Evolutionary conservation across 306 rosid species (phyloP).

Genomic region (Cucurbita moschata): DNA sequence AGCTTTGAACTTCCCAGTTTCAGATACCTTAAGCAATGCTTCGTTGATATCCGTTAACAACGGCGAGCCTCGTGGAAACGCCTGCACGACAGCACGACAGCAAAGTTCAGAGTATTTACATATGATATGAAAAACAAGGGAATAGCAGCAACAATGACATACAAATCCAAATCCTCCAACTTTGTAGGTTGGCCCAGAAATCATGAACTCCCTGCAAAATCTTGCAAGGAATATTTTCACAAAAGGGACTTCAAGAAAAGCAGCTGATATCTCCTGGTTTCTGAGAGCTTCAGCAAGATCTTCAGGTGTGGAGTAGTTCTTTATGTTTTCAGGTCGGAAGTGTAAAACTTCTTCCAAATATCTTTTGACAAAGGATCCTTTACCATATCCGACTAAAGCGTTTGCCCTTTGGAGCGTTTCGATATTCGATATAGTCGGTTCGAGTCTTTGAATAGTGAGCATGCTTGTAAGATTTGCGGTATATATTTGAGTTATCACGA

Average conservation of each 20-base stretch:
- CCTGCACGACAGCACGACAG: slow-evolving; percentile 7
- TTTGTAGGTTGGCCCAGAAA: slow-evolving; percentile 22
- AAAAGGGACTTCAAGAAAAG: slow-evolving; percentile 23
- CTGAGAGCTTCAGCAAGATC: slow-evolving; percentile 26
- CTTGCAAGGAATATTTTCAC: slow-evolving; percentile 32
- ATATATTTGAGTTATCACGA: slow-evolving; percentile 30
- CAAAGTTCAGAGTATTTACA: not conserved
- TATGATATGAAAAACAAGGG: not conserved
- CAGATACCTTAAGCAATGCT: slow-evolving; percentile 21
- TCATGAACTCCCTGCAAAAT: slow-evolving; percentile 23
- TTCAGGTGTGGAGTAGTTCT: slow-evolving; percentile 8
- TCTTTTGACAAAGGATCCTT: slow-evolving; percentile 18
- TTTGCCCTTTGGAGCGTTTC: slow-evolving; percentile 12
- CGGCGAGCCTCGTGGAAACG: slow-evolving; percentile 23
- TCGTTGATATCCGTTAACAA: slow-evolving; percentile 13
- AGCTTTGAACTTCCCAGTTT: slow-evolving; percentile 12
- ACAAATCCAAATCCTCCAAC: slow-evolving; percentile 37
- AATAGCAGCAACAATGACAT: not conserved
- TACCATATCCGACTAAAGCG: slow-evolving; percentile 19
- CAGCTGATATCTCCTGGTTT: slow-evolving; percentile 25
- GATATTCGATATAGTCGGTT: slow-evolving; percentile 20
- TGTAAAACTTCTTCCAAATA: slow-evolving; percentile 17
- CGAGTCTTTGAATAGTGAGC: slow-evolving; percentile 31
- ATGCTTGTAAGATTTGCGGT: slow-evolving; percentile 36
- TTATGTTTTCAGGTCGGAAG: slow-evolving; percentile 2